These are phyloP conservation scores for Backusella australiensis DNA, from an alignment of 192 early-diverging fungal genomes.

Conservation along the genomic window DNA sequence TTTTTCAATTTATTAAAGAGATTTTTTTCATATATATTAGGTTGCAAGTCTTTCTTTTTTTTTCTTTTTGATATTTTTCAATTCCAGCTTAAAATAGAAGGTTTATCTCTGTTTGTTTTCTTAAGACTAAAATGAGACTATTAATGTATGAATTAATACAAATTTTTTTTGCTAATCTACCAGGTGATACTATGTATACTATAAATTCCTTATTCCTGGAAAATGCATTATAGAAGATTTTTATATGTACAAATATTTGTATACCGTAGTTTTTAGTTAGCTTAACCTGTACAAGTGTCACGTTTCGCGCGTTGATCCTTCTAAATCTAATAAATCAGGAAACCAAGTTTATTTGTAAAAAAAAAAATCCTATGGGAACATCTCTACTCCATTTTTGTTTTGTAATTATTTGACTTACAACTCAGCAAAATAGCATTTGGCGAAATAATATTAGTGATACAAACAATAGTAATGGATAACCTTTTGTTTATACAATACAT, in stretches of 20 bases:
- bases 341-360: neutral
- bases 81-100: neutral
- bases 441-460: neutral
- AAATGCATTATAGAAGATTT: neutral
- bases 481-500: neutral
- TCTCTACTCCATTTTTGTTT: neutral
- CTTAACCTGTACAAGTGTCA: neutral
- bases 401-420: neutral
- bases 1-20: neutral
- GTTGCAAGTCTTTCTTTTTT: too few species aligned
- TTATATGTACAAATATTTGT: neutral
- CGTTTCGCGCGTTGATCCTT: neutral
- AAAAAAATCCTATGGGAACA: neutral
- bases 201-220: neutral
- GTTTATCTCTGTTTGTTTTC: neutral
- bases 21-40: neutral
- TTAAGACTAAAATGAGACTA: neutral
- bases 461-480: neutral
- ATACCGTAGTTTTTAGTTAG: neutral
- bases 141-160: neutral
- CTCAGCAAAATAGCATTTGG: neutral
- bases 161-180: neutral
- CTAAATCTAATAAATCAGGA: neutral
- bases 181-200: neutral
- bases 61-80: too few species aligned